Evolutionary conservation across 2,329 filamentous ascomycete genomes (phyloP), one percentile per base, ranked within the genome.

Genomic region (Byssoonygena ceratinophila): DNA sequence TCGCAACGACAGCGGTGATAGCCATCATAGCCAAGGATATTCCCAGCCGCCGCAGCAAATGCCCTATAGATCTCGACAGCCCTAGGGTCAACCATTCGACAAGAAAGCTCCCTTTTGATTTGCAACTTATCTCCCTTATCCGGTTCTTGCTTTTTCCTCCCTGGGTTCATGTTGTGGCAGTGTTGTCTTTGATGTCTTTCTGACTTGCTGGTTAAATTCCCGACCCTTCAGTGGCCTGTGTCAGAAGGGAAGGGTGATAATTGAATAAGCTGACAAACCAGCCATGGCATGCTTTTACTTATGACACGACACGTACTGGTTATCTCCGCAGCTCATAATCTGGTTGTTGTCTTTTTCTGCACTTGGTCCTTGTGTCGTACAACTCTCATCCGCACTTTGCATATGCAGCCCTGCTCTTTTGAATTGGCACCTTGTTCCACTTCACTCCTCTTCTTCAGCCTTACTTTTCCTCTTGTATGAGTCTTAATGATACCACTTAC

Each of bases 41-140:
- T 29, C 53, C 3, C 57, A 62, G 37, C 60, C 57, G 14, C 60
- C 59, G 16, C 64, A 67, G 48, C 64, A 63, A 29, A 45, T 69
- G 32, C 61, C 67, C 29, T 69, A 70, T 54, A 61, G 69, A 52
- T 58, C 64, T 49, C 66, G 68, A 54, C 64, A 53, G 20, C 41
- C 56, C 51, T 51, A 51, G 18, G 11, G 18, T 34, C 23, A 44
- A 16, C 18, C 18, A 14, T 3, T 48, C 6, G 3, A 23, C 9
- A 5, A 16, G n/a, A 12, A 12, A 25, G 11, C 18, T n/a, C 36
- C n/a, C 12, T 32, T 32, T 29, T 2, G 18, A 40, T 48, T 27
- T 37, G 12, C 44, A 4, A 6, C 23, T 25, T 40, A 3, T 23
- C 11, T 48, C 14, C 18, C 11, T 29, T 20, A 22, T 29, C 6